phyloP scores from a whole-genome alignment of 2,329 filamentous ascomycete genomes.

The Ophiostoma novo-ulmi region DNA sequence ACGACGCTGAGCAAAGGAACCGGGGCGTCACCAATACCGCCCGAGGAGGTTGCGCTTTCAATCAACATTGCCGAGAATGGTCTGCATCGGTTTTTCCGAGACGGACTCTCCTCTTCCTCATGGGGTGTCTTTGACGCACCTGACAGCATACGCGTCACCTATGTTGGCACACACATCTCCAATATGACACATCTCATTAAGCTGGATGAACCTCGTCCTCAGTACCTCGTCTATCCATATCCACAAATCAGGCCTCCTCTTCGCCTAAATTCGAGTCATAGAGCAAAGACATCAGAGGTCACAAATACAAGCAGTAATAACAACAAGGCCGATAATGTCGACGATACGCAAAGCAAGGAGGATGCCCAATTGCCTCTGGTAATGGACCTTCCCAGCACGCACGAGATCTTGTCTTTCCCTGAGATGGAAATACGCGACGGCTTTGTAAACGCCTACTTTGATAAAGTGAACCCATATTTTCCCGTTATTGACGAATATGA shows the following conservation, averaged over 20 bases:
- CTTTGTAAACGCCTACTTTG: conserved; percentile 25
- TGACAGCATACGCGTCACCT: conserved; percentile 19
- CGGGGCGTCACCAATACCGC: conserved; percentile 5
- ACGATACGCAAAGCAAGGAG: not conserved
- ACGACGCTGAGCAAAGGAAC: not conserved
- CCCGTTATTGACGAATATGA: conserved; percentile 24
- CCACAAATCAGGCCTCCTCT: conserved; percentile 22
- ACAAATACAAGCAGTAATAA: not conserved
- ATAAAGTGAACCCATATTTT: conserved; percentile 22
- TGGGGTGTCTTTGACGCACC: conserved; percentile 22
- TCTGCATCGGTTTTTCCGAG: conserved; percentile 22
- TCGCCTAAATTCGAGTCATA: not conserved
- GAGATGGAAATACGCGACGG: conserved; percentile 23
- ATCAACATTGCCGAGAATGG: conserved; percentile 23
- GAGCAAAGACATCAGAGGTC: not conserved
- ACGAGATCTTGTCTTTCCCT: conserved; percentile 23
- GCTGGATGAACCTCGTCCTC: conserved; percentile 21
- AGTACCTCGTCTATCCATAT: conserved; percentile 23
- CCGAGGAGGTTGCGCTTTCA: conserved; percentile 23
- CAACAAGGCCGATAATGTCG: too few relatives aligned
- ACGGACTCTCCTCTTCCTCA: conserved; percentile 20
- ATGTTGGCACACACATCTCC: conserved; percentile 22
- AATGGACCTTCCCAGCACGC: not conserved
- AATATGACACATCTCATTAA: conserved; percentile 24
- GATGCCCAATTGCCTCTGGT: not conserved